Conservation (phyloP, 306 rosid genomes). For the Cyclanthera cordifolia region DNA sequence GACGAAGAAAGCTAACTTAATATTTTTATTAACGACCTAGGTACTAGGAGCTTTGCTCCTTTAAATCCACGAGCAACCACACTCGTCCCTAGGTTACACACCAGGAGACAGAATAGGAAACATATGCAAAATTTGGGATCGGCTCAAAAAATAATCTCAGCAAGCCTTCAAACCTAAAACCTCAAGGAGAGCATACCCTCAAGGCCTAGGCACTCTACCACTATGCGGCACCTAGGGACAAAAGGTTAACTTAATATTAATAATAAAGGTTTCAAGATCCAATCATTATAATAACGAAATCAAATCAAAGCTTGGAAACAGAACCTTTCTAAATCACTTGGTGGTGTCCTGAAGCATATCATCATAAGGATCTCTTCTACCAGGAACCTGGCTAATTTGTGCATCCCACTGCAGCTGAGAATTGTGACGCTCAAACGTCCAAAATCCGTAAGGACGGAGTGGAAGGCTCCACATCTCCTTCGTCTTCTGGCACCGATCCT, state of each 20-base stretch:
- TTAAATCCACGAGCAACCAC: too few species aligned
- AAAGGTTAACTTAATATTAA: neutral
- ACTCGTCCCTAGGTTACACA: too few species aligned
- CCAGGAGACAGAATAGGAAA: too few species aligned
- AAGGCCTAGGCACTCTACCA: too few species aligned
- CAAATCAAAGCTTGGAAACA: neutral
- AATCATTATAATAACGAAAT: neutral
- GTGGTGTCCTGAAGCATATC: conserved; percentile 48
- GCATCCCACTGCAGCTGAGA: conserved; percentile 85
- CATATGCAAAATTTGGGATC: too few species aligned
- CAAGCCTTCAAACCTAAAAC: too few species aligned
- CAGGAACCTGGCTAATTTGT: conserved; percentile 74
- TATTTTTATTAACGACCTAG: too few species aligned
- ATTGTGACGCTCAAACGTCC: conserved; percentile 97
- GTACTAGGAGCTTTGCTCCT: too few species aligned
- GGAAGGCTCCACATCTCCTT: conserved; percentile 87
- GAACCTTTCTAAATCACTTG: conserved; percentile 22
- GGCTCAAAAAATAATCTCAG: too few species aligned
- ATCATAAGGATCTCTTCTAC: conserved; percentile 88
- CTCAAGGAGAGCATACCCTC: too few species aligned
- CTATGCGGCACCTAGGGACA: too few species aligned
- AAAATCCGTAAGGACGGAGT: conserved; percentile 79
- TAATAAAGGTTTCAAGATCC: neutral
- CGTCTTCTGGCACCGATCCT: conserved; percentile 58
- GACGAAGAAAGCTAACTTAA: too few species aligned